Percentiles rank a stretch among this genome's conserved stretches.
Conservation (phyloP, 257 asterid species). For the Przewalskia tangutica region DNA sequence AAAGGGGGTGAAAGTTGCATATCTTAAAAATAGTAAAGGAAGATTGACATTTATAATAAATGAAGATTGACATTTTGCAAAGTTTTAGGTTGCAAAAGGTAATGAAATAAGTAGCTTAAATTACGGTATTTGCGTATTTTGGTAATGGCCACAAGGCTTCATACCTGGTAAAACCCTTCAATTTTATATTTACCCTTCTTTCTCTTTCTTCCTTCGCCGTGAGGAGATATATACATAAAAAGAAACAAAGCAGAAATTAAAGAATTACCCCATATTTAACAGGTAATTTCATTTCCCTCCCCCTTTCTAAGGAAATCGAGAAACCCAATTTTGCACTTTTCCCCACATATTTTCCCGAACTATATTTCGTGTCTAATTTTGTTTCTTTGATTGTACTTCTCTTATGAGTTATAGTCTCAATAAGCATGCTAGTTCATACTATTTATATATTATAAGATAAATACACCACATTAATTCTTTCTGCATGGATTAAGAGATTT, state of each 20-base stretch:
- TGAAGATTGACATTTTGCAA: background rate
- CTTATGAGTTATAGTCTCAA: too few species aligned
- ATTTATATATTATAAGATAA: too few species aligned
- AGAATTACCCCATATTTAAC: background rate
- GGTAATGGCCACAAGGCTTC: background rate
- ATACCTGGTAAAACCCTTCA: background rate
- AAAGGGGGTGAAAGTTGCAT: background rate
- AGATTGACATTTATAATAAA: background rate
- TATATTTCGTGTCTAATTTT: background rate
- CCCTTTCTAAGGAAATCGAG: background rate
- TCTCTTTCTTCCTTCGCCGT: background rate
- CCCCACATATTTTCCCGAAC: background rate
- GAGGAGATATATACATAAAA: background rate
- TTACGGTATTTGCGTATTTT: background rate
- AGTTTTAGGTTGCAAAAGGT: background rate
- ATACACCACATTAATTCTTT: too few species aligned
- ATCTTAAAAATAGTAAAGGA: background rate
- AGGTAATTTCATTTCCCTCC: background rate
- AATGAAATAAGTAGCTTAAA: background rate
- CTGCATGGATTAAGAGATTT: too few species aligned
- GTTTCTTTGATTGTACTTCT: background rate
- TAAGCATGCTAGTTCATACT: too few species aligned
- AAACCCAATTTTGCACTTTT: background rate
- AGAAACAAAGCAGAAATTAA: background rate
- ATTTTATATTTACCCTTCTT: background rate